Evolutionary conservation across 1,284 basidiomycete genomes (phyloP).

Genomic region (Boletus semigastroideus): DNA sequence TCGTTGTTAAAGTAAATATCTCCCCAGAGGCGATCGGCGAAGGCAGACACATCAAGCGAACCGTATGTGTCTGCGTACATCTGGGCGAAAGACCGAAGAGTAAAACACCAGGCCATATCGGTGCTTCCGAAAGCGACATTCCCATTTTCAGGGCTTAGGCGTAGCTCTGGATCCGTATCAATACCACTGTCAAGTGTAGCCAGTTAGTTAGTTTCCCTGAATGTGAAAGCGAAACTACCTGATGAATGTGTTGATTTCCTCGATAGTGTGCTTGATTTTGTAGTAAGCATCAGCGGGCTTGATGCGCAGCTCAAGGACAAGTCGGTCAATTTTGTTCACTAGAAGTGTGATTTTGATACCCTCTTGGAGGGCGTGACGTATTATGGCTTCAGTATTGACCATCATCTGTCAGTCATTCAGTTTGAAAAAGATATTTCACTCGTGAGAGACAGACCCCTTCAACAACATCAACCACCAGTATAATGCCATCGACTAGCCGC

Average conservation of each 20-base stretch:
- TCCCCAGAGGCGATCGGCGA: slow-evolving; percentile 93
- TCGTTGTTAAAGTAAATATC: slow-evolving; percentile 93
- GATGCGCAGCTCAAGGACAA: slow-evolving; percentile 94
- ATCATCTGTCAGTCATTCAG: slow-evolving; percentile 61
- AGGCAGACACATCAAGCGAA: slow-evolving; percentile 64
- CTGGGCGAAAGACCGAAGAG: slow-evolving; percentile 89
- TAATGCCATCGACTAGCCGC: slow-evolving; percentile 89
- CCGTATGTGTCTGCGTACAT: slow-evolving; percentile 96
- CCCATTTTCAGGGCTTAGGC: slow-evolving; percentile 91
- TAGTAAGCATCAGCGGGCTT: slow-evolving; percentile 97
- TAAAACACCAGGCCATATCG: slow-evolving; percentile 98
- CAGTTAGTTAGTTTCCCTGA: slow-evolving; percentile 2
- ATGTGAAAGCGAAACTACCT: slow-evolving; percentile 49
- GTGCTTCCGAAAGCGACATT: slow-evolving; percentile 98
- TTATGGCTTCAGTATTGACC: slow-evolving; percentile 84
- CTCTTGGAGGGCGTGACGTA: slow-evolving; percentile 88
- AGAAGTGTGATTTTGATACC: slow-evolving; percentile 90
- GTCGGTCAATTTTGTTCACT: slow-evolving; percentile 97
- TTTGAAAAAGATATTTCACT: slow-evolving; percentile 1
- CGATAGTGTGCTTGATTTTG: slow-evolving; percentile 98
- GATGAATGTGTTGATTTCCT: slow-evolving; percentile 96
- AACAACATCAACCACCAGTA: slow-evolving; percentile 94
- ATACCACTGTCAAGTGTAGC: slow-evolving; percentile 57
- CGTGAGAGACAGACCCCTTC: slow-evolving; percentile 71
- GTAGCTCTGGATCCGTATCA: slow-evolving; percentile 83